Percentiles rank a stretch among this genome's conserved stretches.
Evolutionary conservation across 768 basidiomycete species (phyloP).

Genomic region (Thelephora aurantiotincta): DNA sequence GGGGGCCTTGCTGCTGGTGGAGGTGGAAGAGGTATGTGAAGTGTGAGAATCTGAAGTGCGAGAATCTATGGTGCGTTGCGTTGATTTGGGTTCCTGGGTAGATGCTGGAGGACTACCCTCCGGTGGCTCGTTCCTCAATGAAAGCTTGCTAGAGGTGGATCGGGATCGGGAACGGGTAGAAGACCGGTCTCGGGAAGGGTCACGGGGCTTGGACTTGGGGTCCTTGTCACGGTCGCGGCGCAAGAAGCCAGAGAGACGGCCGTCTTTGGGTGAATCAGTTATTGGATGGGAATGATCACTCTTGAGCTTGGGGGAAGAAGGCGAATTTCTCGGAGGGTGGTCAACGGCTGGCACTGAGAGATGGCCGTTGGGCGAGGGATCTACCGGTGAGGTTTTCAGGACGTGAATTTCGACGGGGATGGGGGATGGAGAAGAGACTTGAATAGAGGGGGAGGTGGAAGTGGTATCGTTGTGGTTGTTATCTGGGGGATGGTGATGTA

Average conservation of each 20-base stretch:
- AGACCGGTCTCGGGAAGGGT: constrained; percentile 2
- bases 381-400: no score
- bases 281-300: constrained; percentile 2
- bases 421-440: constrained; percentile 8
- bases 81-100: constrained; percentile 11
- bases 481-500: constrained; percentile 37
- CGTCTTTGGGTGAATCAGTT: constrained; percentile 5
- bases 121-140: no score
- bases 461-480: constrained; percentile 15
- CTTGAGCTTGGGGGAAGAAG: constrained; percentile 6
- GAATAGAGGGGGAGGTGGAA: constrained; percentile 10
- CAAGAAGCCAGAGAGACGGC: constrained; percentile 18
- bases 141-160: no score
- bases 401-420: no score
- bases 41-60: constrained; percentile 12
- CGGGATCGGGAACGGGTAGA: no score
- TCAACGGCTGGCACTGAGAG: constrained; percentile 22
- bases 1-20: constrained; percentile 13
- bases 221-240: constrained; percentile 20
- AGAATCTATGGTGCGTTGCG: constrained; percentile 14
- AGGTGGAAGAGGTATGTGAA: constrained; percentile 12
- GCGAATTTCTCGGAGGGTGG: constrained; percentile 15
- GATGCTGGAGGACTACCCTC: constrained; percentile 1
- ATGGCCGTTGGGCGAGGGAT: constrained; percentile 13
- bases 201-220: constrained; percentile 11